Conservation (phyloP, 139 green algal species). For the Helicosporidium sp. region DNA sequence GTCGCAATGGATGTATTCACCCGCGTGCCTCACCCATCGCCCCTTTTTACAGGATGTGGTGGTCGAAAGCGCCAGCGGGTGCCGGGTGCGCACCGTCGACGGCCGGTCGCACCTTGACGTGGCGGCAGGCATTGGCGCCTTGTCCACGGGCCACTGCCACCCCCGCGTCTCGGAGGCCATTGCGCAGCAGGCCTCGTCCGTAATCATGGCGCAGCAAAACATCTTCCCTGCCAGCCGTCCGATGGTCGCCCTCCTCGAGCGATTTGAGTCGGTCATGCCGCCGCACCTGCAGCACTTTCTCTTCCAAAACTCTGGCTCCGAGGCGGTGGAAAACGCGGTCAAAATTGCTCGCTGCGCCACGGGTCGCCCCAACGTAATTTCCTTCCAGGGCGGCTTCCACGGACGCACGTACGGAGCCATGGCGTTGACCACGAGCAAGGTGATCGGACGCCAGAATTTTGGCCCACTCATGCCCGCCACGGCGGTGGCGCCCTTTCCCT, state of each 20-base stretch:
- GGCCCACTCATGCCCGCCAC: conserved; percentile 44
- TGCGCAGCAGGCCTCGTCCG: conserved; percentile 32
- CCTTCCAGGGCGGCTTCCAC: conserved; percentile 62
- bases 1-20: too few species aligned
- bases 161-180: conserved; percentile 56
- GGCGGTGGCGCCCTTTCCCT: conserved; percentile 48
- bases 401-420: conserved; percentile 60
- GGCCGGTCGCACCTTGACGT: conserved; percentile 52
- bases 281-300: conserved; percentile 27
- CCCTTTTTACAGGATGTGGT: conserved; percentile 61
- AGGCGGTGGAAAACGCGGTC: conserved; percentile 68
- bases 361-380: conserved; percentile 48
- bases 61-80: conserved; percentile 29
- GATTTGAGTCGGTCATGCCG: conserved; percentile 33
- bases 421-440: conserved; percentile 59
- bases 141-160: conserved; percentile 65
- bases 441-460: conserved; percentile 48
- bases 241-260: conserved; percentile 29
- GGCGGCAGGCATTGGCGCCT: conserved; percentile 48
- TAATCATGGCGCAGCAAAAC: conserved; percentile 71
- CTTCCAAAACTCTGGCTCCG: conserved; percentile 47
- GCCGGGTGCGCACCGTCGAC: conserved; percentile 39
- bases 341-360: conserved; percentile 62
- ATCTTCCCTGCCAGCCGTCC: conserved; percentile 26
- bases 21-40: too few species aligned